phyloP scores from a whole-genome alignment of 2,329 filamentous ascomycete species.

The Cladophialophora chaetospira region DNA sequence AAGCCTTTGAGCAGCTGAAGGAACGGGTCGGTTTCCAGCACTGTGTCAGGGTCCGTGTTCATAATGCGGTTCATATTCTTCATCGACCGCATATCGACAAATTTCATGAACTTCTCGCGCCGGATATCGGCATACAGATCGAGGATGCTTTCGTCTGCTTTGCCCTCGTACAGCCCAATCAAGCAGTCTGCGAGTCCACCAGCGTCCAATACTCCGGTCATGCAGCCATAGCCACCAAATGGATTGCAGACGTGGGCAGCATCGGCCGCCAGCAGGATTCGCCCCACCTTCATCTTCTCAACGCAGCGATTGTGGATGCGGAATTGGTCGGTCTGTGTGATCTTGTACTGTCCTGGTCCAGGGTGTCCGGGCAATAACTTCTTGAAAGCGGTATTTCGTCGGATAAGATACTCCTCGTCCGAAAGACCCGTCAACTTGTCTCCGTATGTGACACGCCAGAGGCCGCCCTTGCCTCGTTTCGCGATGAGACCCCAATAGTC shows the following conservation, averaged over 20 bases:
- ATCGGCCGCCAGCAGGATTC: constrained; percentile 60
- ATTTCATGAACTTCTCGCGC: constrained; percentile 41
- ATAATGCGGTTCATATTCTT: constrained; percentile 44
- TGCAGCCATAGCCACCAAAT: constrained; percentile 32
- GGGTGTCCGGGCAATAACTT: constrained; percentile 62
- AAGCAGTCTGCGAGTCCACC: constrained; percentile 64
- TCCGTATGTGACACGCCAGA: constrained; percentile 67
- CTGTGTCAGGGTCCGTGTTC: constrained; percentile 39
- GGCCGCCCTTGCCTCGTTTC: constrained; percentile 58
- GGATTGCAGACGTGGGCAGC: constrained; percentile 53
- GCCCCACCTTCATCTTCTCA: constrained; percentile 58
- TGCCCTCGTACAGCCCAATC: constrained; percentile 42
- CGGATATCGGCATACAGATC: constrained; percentile 46
- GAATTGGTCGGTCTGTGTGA: constrained; percentile 61
- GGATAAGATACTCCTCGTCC: constrained; percentile 54
- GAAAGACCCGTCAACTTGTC: constrained; percentile 55
- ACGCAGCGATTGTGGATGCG: constrained; percentile 64
- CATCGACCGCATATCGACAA: constrained; percentile 44
- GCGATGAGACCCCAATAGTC: constrained; percentile 66
- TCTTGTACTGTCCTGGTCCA: constrained; percentile 58
- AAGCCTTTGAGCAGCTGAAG: constrained; percentile 39
- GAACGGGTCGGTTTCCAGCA: constrained; percentile 41
- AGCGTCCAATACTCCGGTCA: constrained; percentile 64
- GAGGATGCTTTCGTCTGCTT: constrained; percentile 44
- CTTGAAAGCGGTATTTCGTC: constrained; percentile 58